Evolutionary conservation across 495 filamentous ascomycete genomes (phyloP), one percentile per base, ranked within the genome.

Genomic region (Aspergillus sclerotioniger): DNA sequence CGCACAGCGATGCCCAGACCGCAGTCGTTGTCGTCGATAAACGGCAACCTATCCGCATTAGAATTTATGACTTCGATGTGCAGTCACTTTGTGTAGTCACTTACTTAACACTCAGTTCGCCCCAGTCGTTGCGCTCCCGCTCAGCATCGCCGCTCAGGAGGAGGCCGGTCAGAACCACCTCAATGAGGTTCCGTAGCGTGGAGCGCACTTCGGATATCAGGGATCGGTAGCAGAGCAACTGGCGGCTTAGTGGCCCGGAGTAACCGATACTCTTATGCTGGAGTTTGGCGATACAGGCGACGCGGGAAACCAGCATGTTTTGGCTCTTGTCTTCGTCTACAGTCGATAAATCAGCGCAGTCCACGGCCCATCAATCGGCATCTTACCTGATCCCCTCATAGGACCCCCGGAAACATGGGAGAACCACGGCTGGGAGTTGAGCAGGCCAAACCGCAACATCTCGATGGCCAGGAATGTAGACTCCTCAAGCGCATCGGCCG

Each of bases 191-290:
- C 53, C 94, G 82, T 57, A 94, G 76, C 39, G 84, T 83, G 53
- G 84, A 79, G 17, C 92, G 90, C 32, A 96, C 86, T 56, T 89
- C 85, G 8, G 86, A 86, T 39, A 89, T 86, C 58, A 97, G 78
- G 0, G 91, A 91, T 58, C 91, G 90, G 75, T 91, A 98, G 29
- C 86, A 88, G 10, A 98, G 80, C 44, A 98, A 79, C 63, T 94
- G 90, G 66, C 92, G 86, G 77, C 90, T 96, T 1, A 99, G 79
- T 0, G 94, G 94, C 1, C 94, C 94, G 21, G 94, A 97, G 72
- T 96, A 99, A 21, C 95, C 92, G 63, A 92, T 92, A 6, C 80
- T 75, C 61, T 90, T 82, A 67, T 99, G 94, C 31, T 85, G 84
- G 21, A 99, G 76, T 62, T 88, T 89, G 47, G 87, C 84, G 61